A percentile compares a stretch with the other conserved stretches of the same genome.
Conservation (phyloP, 306 rosid genomes). For the Oxytropis ochrocephala region DNA sequence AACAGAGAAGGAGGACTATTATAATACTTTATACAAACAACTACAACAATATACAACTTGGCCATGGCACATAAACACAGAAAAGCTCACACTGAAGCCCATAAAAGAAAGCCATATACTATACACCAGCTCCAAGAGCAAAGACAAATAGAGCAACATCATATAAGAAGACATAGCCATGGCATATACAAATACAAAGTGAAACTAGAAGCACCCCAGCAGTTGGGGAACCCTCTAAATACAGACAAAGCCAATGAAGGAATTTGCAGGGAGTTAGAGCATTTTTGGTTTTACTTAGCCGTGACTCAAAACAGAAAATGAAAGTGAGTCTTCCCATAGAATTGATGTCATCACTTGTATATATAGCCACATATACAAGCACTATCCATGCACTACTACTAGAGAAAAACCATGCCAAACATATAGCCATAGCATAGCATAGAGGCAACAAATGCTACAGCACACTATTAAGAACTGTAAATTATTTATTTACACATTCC, state of each 20-base stretch:
- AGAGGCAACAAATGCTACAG: not conserved
- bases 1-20: not conserved
- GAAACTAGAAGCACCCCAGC: not conserved
- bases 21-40: not conserved
- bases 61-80: not conserved
- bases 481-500: not conserved
- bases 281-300: not conserved
- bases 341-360: not conserved
- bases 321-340: not conserved
- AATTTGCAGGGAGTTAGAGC: not conserved
- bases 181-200: not conserved
- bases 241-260: not conserved
- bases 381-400: not conserved
- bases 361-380: not conserved
- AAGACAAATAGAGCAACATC: no score
- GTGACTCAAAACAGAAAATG: not conserved
- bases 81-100: not conserved
- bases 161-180: not conserved
- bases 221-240: not conserved
- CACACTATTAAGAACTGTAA: not conserved
- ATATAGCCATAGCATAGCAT: not conserved
- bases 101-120: not conserved
- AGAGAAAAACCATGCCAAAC: not conserved
- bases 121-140: not conserved
- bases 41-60: not conserved